phyloP scores from a whole-genome alignment of 176 grass and related monocot species.

The Miscanthus lutarioriparius region DNA sequence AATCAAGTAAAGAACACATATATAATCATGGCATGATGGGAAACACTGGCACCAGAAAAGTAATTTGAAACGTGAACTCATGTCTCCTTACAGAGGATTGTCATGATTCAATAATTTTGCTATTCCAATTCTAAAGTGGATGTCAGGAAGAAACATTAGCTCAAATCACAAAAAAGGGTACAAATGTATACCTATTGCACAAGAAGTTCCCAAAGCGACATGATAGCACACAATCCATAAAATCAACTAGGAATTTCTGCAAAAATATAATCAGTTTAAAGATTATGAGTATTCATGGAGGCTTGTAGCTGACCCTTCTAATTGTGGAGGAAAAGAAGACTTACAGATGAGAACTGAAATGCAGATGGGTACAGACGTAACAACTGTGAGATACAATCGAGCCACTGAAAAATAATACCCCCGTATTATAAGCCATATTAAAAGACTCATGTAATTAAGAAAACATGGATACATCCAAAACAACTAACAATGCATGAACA shows the following conservation, averaged over 20 bases:
- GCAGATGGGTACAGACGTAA: slow-evolving; percentile 90
- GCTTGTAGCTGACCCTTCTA: not conserved
- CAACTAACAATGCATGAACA: slow-evolving; percentile 18
- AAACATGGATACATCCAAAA: slow-evolving; percentile 16
- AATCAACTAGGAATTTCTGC: slow-evolving; percentile 93
- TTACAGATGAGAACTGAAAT: slow-evolving; percentile 96
- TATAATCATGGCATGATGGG: not conserved
- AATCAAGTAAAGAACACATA: slow-evolving; percentile 12
- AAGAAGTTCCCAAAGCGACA: slow-evolving; percentile 94
- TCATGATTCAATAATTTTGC: not conserved
- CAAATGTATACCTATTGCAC: slow-evolving; percentile 80
- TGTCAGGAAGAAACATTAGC: slow-evolving; percentile 13
- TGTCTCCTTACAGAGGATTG: slow-evolving; percentile 1
- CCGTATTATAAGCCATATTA: not conserved
- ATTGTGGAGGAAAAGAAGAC: slow-evolving; percentile 41
- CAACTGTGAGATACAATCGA: slow-evolving; percentile 91
- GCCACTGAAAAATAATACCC: slow-evolving; percentile 75
- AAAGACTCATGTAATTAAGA: slow-evolving; percentile 18
- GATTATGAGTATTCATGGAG: not conserved
- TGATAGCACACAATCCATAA: slow-evolving; percentile 91
- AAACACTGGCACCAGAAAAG: not conserved
- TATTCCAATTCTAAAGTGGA: not conserved
- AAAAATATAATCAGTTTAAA: slow-evolving; percentile 25
- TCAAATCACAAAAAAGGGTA: slow-evolving; percentile 1
- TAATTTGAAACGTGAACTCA: not conserved